Evolutionary conservation across 768 basidiomycete species (phyloP).

Genomic region (Mycena galopus): DNA sequence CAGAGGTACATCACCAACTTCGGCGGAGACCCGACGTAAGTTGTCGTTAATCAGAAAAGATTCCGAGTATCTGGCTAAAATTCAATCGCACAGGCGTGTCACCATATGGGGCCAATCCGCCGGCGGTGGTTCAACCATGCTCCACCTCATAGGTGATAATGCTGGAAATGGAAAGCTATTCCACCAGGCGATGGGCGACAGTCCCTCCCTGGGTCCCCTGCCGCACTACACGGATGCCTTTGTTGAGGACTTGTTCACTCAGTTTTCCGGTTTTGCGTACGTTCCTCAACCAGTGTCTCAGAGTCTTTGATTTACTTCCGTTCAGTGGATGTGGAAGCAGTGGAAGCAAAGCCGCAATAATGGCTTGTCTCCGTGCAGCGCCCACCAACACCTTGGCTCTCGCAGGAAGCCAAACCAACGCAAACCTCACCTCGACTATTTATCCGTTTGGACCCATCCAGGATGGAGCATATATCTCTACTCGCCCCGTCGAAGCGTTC

Average conservation of each 20-base stretch:
- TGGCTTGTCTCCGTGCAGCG: slow-evolving; percentile 52
- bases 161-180: slow-evolving; percentile 52
- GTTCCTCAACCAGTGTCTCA: slow-evolving; percentile 14
- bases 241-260: slow-evolving; percentile 49
- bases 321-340: slow-evolving; percentile 34
- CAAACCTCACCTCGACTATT: slow-evolving; percentile 48
- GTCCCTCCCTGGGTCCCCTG: slow-evolving; percentile 53
- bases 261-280: slow-evolving; percentile 53
- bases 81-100: slow-evolving; percentile 43
- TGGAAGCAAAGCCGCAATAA: slow-evolving; percentile 16
- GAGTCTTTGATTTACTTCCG: neutral
- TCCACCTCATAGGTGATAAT: slow-evolving; percentile 54
- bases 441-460: slow-evolving; percentile 55
- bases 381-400: slow-evolving; percentile 43
- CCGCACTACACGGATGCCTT: slow-evolving; percentile 51
- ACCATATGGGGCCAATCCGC: slow-evolving; percentile 60
- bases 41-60: too few relatives aligned
- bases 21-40: slow-evolving; percentile 50
- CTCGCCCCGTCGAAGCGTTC: slow-evolving; percentile 57
- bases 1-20: slow-evolving; percentile 53
- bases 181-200: slow-evolving; percentile 58
- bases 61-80: too few relatives aligned
- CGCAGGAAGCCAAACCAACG: slow-evolving; percentile 49
- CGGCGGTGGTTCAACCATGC: slow-evolving; percentile 57
- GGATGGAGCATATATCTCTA: slow-evolving; percentile 49